These are phyloP conservation scores for Exsudoporus frostii DNA, from an alignment of 768 basidiomycete species.

Conservation along the genomic window DNA sequence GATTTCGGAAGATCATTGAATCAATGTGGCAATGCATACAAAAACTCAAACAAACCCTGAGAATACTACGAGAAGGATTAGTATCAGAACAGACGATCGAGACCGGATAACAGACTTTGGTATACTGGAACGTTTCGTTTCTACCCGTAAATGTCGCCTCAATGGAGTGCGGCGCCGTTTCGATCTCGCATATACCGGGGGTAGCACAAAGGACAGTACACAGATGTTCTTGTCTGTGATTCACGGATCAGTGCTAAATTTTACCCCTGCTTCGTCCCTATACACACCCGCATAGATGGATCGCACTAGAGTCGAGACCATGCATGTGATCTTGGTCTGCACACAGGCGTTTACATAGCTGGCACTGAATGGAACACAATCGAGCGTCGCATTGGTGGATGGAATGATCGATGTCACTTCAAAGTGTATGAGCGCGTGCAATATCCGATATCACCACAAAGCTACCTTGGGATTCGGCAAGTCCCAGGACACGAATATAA, in stretches of 20 bases:
- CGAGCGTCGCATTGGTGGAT: conserved; percentile 49
- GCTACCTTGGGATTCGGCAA: conserved; percentile 43
- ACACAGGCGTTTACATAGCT: conserved; percentile 56
- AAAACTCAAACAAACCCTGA: conserved; percentile 39
- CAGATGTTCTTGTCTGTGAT: conserved; percentile 47
- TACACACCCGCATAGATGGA: conserved; percentile 58
- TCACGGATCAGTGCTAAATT: neutral
- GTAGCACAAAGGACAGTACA: conserved; percentile 43
- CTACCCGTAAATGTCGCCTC: conserved; percentile 59
- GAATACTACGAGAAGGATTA: conserved; percentile 40
- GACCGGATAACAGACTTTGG: conserved; percentile 42
- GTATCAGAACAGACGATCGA: neutral
- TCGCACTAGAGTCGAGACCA: conserved; percentile 35
- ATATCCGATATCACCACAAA: neutral
- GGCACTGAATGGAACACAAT: conserved; percentile 52
- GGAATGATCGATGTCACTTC: conserved; percentile 44
- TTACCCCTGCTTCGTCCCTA: too few species aligned
- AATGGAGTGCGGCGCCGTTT: conserved; percentile 55
- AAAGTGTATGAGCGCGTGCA: neutral
- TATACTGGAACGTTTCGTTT: conserved; percentile 62
- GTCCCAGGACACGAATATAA: conserved; percentile 40
- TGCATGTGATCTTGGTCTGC: conserved; percentile 49
- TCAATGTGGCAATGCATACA: neutral
- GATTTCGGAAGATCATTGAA: neutral
- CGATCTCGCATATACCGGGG: conserved; percentile 54